A percentile compares a stretch with the other conserved stretches of the same genome.
phyloP scores from a whole-genome alignment of 345 rosid genomes.

The Camelina hispida region DNA sequence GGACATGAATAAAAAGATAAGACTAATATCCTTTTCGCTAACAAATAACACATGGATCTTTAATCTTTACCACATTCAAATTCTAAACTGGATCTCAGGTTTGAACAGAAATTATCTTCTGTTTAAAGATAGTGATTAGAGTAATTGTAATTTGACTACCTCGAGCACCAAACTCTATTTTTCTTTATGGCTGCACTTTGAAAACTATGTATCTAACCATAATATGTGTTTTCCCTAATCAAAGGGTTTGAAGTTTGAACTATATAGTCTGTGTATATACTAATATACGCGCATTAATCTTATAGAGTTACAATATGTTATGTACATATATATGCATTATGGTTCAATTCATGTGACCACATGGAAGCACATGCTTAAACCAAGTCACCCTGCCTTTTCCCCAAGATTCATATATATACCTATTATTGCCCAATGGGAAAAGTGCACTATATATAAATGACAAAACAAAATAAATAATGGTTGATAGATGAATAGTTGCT shows the following conservation, averaged over 20 bases:
- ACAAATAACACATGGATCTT: background rate
- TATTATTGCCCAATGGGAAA: conserved; percentile 29
- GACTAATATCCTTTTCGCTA: background rate
- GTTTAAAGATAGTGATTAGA: background rate
- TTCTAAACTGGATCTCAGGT: background rate
- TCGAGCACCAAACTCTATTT: conserved; percentile 40
- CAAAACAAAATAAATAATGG: background rate
- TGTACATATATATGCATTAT: conserved; percentile 23
- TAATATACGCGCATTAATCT: conserved; percentile 12
- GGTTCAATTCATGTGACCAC: conserved; percentile 47
- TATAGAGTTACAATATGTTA: conserved; percentile 12
- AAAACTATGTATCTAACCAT: conserved; percentile 15
- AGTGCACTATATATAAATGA: conserved; percentile 15
- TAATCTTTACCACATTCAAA: background rate
- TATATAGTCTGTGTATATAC: conserved; percentile 1
- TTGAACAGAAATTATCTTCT: background rate
- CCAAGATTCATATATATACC: conserved; percentile 35
- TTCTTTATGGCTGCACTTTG: conserved; percentile 8
- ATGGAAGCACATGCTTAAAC: conserved; percentile 43
- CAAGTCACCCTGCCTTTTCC: conserved; percentile 9
- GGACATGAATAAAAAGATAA: background rate
- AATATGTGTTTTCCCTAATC: conserved; percentile 1
- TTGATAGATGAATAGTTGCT: conserved; percentile 30
- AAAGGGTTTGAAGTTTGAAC: conserved; percentile 17
- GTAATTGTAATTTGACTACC: conserved; percentile 24